Evolutionary conservation across 2,329 filamentous ascomycete species (phyloP).

Genomic region (Diaporthe citriasiana): DNA sequence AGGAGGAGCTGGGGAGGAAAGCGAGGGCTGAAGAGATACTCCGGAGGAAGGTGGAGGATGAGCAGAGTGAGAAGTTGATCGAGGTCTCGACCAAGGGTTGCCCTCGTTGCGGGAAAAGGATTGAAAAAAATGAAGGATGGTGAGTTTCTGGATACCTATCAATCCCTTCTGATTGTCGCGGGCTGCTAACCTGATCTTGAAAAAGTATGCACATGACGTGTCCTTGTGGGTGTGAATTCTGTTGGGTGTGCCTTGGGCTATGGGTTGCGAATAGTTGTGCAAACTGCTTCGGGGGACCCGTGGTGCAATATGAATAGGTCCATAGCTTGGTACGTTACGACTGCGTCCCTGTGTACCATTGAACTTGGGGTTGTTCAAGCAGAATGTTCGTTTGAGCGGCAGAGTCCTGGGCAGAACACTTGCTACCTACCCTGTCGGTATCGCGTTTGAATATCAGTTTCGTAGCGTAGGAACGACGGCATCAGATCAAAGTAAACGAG

Average conservation of each 20-base stretch:
- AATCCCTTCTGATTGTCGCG: not conserved
- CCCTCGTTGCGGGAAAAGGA: constrained; percentile 42
- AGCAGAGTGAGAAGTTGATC: constrained; percentile 37
- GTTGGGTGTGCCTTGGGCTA: constrained; percentile 41
- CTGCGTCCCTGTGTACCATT: not conserved
- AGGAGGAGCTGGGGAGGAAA: constrained; percentile 20
- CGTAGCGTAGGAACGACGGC: not conserved
- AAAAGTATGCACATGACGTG: constrained; percentile 45
- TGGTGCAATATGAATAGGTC: constrained; percentile 8
- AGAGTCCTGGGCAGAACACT: not conserved
- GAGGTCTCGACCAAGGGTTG: constrained; percentile 43
- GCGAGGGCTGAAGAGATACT: constrained; percentile 17
- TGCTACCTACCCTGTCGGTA: no score
- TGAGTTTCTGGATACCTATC: constrained; percentile 17
- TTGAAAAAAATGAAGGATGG: constrained; percentile 45
- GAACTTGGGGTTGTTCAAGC: no score
- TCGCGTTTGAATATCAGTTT: no score
- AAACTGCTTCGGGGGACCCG: constrained; percentile 33
- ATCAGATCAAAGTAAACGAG: not conserved
- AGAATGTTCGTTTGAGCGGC: not conserved
- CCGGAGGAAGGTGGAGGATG: constrained; percentile 39
- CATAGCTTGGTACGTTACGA: not conserved
- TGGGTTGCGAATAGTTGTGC: constrained; percentile 22
- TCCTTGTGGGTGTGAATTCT: constrained; percentile 42
- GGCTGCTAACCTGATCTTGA: not conserved